Evolutionary conservation across 257 asterid species (phyloP).

Genomic region (Scutellaria minor): DNA sequence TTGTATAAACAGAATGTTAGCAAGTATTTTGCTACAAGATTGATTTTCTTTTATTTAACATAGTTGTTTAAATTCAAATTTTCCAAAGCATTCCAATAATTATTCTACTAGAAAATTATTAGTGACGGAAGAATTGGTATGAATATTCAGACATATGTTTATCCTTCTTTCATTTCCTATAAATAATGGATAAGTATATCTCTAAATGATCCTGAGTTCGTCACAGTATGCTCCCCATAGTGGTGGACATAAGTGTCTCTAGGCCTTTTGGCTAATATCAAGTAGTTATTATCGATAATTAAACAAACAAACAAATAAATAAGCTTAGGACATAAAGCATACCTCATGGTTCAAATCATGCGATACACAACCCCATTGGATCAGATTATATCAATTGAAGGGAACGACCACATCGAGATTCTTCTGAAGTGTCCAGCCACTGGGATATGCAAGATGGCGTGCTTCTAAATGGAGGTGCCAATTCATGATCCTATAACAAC

Average conservation of each 20-base stretch:
- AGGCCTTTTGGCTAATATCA: background rate
- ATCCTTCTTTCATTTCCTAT: no score
- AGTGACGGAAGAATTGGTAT: no score
- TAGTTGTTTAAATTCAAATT: background rate
- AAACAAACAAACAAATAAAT: conserved; percentile 5
- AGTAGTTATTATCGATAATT: background rate
- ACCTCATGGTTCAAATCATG: conserved; percentile 45
- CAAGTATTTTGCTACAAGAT: background rate
- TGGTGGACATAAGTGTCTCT: no score
- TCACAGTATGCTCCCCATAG: no score
- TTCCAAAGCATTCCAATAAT: no score
- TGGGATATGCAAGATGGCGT: conserved; percentile 56
- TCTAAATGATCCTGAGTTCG: no score
- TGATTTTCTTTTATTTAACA: background rate
- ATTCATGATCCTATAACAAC: conserved; percentile 64
- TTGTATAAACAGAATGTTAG: conserved; percentile 14
- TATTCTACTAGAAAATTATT: no score
- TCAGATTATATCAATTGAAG: conserved; percentile 44
- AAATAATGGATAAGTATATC: no score
- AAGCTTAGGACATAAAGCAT: conserved; percentile 28
- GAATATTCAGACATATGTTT: no score
- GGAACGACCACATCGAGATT: conserved; percentile 66
- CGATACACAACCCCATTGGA: conserved; percentile 33
- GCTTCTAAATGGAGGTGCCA: conserved; percentile 93
- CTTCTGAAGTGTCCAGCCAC: conserved; percentile 77